phyloP scores from a whole-genome alignment of 352 stramenopile species.

The Globisporangium nodosum region DNA sequence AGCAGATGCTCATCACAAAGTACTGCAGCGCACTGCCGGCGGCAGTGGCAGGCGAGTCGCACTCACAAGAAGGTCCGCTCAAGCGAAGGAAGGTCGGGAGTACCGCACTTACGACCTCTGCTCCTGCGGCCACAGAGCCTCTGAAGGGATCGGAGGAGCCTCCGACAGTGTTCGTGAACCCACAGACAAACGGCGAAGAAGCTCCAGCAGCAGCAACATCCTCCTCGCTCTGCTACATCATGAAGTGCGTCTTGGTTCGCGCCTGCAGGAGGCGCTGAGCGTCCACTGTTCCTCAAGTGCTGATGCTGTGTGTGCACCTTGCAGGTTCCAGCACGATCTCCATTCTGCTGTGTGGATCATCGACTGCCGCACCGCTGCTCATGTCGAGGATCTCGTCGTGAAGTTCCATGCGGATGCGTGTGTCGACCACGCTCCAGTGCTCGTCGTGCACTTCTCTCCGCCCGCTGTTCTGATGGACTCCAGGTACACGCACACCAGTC shows the following conservation, averaged over 20 bases:
- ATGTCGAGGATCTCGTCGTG: conserved; percentile 23
- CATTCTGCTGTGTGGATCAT: conserved; percentile 54
- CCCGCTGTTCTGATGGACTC: conserved; percentile 17
- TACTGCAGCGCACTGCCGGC: conserved; percentile 18
- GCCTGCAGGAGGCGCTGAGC: no score
- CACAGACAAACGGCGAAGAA: not conserved
- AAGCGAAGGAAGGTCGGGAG: conserved; percentile 16
- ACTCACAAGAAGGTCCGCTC: not conserved
- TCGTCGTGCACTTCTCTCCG: conserved; percentile 56
- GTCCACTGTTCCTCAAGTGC: no score
- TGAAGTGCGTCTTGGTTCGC: conserved; percentile 18
- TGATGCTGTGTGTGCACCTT: not conserved
- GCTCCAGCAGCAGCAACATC: not conserved
- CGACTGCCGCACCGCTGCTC: conserved; percentile 26
- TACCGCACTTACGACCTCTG: conserved; percentile 10
- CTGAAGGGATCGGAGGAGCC: not conserved
- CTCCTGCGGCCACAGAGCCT: not conserved
- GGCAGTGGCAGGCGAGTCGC: not conserved
- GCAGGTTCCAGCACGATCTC: conserved; percentile 19
- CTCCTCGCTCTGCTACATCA: conserved; percentile 24
- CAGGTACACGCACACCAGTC: conserved; percentile 11
- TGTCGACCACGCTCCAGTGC: conserved; percentile 26
- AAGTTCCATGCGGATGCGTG: conserved; percentile 21
- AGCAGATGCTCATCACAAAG: conserved; percentile 53
- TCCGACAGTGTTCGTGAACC: conserved; percentile 3